Evolutionary conservation across 2,329 filamentous ascomycete species (phyloP), one percentile per base, ranked within the genome.

Genomic region (Cladophialophora carrionii): DNA sequence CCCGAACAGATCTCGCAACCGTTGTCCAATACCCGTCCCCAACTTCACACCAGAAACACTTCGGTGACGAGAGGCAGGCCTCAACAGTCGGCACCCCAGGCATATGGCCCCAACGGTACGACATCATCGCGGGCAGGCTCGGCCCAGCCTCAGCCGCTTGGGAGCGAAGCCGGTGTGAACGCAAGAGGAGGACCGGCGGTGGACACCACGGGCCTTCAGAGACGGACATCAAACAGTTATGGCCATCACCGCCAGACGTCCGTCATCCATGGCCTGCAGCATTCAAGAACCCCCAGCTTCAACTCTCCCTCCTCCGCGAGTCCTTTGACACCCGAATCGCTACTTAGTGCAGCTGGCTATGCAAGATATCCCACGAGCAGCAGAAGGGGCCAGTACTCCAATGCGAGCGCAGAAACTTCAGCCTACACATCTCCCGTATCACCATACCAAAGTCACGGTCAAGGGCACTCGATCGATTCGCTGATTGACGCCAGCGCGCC

Each of bases 191-290:
- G 57, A 24, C 55, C 64, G 8, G 17, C 59, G n/a, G 57, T 67
- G 8, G 70, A 70, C 41, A 64, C 70, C 26, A 37, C 52, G n/a
- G 74, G 77, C 67, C 71, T 81, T 64, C 82, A 85, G 69, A 78
- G 83, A 68, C 83, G 82, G 68, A 76, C 81, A 9, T 84, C 82
- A 26, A 76, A 78, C 65, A 84, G 83, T 17, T 89, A 98, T 82
- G 91, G 91, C 65, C 93, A 99, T 77, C 92, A 98, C 79, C 89
- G 95, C 62, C 92, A 99, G 80, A 96, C 94, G 0, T 98, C 94
- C 56, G 97, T 98, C 72, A 93, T 98, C 63, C 91, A 98, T 86
- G 94, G 95, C 61, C 78, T 96, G 71, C 93, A 96, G 77, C 95
- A 99, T 78, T 90, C 85, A 63, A 81, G 94, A 78, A 96, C 96